Evolutionary conservation across 2,329 filamentous ascomycete genomes (phyloP), one percentile per base, ranked within the genome.

Genomic region (Huntiella savannae): DNA sequence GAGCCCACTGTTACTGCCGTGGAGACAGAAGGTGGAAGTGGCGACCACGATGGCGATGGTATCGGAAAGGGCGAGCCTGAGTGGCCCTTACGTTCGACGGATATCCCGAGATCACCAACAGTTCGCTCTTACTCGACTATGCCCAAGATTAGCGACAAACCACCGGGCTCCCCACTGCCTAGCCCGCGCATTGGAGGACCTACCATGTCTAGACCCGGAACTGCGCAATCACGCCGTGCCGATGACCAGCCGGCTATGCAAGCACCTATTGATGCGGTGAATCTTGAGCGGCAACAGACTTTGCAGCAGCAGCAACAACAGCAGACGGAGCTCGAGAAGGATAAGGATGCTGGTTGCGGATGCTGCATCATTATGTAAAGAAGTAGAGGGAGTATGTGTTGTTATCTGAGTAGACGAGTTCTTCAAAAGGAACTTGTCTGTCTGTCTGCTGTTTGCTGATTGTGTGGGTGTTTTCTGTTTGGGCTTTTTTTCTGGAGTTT

Each of bases 51-150:
- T 28, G 17, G 15, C 44, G 22, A 28, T 7, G 22, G 22, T 10
- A 10, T 4, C 8, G 22, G 22, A 28, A 28, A 28, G 22, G 41
- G 46, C 28, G 41, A 40, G 3, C 49, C 40, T 32, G 37, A 46
- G 5, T 80, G 77, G 77, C 77, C 77, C 1, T 59, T 80, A 17
- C 71, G 65, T 49, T 55, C 62, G 1, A 64, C 67, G 22, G 59
- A 54, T 3, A 55, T 54, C 57, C 46, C 35, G 10, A 46, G 48
- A 33, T 71, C 66, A 51, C 68, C 70, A 12, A 63, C 62, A 4
- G 57, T 63, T 17, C 58, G 61, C n/a, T 72, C 70, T 3, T 79
- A 78, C 56, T 76, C 75, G 35, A 76, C 73, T 12, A 77, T 77
- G 67, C 73, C 73, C 36, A 75, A 65, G 58, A 76, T 77, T 37